These are phyloP conservation scores for Apodospora peruviana DNA, from an alignment of 495 filamentous ascomycete species.

Conservation along the genomic window DNA sequence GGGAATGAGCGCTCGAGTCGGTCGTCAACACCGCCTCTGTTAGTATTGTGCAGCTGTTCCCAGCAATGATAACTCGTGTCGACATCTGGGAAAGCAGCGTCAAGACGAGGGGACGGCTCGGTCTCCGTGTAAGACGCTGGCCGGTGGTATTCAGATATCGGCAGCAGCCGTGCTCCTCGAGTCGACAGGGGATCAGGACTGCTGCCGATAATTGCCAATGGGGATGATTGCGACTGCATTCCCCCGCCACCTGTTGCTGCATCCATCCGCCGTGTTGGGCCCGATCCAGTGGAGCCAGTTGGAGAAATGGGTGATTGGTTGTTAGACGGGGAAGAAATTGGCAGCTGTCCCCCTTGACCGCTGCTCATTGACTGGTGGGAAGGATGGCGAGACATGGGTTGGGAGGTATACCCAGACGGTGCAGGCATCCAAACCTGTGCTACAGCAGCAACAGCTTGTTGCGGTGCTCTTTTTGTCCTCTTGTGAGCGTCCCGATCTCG, in stretches of 20 bases:
- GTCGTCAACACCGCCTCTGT: neutral
- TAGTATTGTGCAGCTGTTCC: slow-evolving; percentile 12
- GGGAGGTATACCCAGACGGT: slow-evolving; percentile 46
- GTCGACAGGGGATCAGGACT: neutral
- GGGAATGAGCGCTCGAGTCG: neutral
- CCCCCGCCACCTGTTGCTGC: neutral
- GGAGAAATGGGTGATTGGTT: no score
- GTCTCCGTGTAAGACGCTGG: slow-evolving; percentile 36
- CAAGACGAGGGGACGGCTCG: slow-evolving; percentile 36
- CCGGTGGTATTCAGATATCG: slow-evolving; percentile 7
- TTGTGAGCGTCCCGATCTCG: slow-evolving; percentile 21
- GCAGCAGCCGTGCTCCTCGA: slow-evolving; percentile 13
- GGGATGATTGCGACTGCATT: neutral
- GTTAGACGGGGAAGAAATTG: no score
- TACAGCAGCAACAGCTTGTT: neutral
- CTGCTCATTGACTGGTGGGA: slow-evolving; percentile 14
- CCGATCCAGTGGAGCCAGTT: no score
- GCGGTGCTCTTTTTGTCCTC: neutral
- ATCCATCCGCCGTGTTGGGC: no score
- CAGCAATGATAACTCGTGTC: slow-evolving; percentile 37
- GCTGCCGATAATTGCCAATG: neutral
- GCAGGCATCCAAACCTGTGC: slow-evolving; percentile 7
- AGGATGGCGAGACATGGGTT: slow-evolving; percentile 49
- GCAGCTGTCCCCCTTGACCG: no score
- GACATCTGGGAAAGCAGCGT: slow-evolving; percentile 23